Conservation (phyloP, 495 filamentous ascomycete genomes). For the Neurospora sp. region DNA sequence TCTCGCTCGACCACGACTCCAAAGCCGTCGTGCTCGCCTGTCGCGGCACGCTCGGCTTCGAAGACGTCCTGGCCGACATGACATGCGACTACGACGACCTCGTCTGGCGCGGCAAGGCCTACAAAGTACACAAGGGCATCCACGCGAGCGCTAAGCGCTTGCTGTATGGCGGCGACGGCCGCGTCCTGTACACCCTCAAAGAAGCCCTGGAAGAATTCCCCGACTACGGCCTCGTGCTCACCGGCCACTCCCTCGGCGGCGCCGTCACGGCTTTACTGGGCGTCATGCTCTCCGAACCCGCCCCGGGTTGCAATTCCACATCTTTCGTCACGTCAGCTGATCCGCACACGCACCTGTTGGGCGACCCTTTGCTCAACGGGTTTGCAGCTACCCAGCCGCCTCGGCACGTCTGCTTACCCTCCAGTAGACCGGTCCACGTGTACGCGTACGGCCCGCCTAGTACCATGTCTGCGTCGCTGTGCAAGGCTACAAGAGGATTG, state of each 20-base stretch:
- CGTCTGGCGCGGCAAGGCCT: slow-evolving; percentile 51
- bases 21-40: slow-evolving; percentile 69
- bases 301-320: slow-evolving; percentile 17
- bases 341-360: slow-evolving; percentile 33
- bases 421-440: slow-evolving; percentile 62
- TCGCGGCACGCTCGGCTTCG: slow-evolving; percentile 68
- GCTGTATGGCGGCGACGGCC: slow-evolving; percentile 52
- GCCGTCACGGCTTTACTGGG: slow-evolving; percentile 66
- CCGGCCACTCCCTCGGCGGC: slow-evolving; percentile 68
- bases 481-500: slow-evolving; percentile 60
- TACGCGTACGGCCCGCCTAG: slow-evolving; percentile 72
- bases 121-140: slow-evolving; percentile 78
- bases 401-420: slow-evolving; percentile 43
- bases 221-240: slow-evolving; percentile 66
- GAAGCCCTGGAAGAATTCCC: slow-evolving; percentile 61
- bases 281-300: slow-evolving; percentile 60
- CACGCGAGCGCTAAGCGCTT: slow-evolving; percentile 57
- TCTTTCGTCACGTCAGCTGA: slow-evolving; percentile 38
- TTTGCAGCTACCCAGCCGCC: slow-evolving; percentile 8
- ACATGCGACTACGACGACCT: slow-evolving; percentile 74
- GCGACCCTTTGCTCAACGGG: slow-evolving; percentile 4
- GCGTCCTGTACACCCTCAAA: slow-evolving; percentile 57
- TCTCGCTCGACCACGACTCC: slow-evolving; percentile 67
- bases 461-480: slow-evolving; percentile 61
- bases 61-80: slow-evolving; percentile 73